A percentile compares a stretch with the other conserved stretches of the same genome.
Evolutionary conservation across 192 early-diverging fungal species (phyloP).

Genomic region (Coemansia sp.): DNA sequence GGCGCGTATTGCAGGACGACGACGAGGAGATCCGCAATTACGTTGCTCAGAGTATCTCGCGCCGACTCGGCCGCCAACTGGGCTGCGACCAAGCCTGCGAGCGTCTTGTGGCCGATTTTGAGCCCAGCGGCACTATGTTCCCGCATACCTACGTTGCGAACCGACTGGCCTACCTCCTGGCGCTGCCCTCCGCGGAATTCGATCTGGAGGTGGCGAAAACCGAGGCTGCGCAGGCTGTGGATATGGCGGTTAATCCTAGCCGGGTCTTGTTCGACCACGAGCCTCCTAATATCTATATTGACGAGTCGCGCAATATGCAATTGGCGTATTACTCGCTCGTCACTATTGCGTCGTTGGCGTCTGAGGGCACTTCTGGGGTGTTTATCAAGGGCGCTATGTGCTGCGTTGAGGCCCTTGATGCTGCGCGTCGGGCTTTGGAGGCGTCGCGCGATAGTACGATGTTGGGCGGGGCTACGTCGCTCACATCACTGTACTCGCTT

Average conservation of each 20-base stretch:
- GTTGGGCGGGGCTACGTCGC: slow-evolving; percentile 23
- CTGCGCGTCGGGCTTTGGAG: slow-evolving; percentile 10
- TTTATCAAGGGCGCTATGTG: slow-evolving; percentile 11
- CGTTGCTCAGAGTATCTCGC: slow-evolving; percentile 60
- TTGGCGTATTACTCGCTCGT: slow-evolving; percentile 52
- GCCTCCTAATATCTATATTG: slow-evolving; percentile 72
- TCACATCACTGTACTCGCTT: slow-evolving; percentile 32
- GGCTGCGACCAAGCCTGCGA: slow-evolving; percentile 54
- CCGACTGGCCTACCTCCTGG: slow-evolving; percentile 32
- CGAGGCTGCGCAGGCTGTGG: slow-evolving; percentile 8
- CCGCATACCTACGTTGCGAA: slow-evolving; percentile 32
- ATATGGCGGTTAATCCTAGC: slow-evolving; percentile 46
- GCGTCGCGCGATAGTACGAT: slow-evolving; percentile 1
- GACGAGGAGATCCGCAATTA: slow-evolving; percentile 74
- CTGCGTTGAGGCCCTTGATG: slow-evolving; percentile 39
- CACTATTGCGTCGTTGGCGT: slow-evolving; percentile 7
- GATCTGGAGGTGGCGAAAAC: not conserved
- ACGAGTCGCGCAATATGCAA: slow-evolving; percentile 67
- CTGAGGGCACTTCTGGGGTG: not conserved
- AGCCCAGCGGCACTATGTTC: slow-evolving; percentile 45
- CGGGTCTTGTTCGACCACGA: slow-evolving; percentile 78
- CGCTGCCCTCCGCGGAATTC: not conserved
- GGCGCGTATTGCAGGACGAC: slow-evolving; percentile 70
- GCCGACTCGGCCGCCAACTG: slow-evolving; percentile 35
- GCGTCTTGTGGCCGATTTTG: slow-evolving; percentile 58